Evolutionary conservation across 228 moss, liverwort and hornwort species (phyloP).

Genomic region (Sphagnum fallax): DNA sequence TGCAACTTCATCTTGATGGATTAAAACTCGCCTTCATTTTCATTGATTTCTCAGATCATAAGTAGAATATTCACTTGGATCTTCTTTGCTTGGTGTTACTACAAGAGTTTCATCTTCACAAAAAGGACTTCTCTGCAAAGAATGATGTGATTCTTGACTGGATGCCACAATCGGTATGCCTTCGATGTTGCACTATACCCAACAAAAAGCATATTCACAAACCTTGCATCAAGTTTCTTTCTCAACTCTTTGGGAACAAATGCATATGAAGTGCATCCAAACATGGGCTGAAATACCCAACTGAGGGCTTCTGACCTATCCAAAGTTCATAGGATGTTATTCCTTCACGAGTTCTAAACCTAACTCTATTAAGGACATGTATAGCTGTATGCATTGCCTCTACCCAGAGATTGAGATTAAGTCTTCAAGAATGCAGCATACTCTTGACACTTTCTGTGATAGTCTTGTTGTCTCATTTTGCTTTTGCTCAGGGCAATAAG

Average conservation of each 20-base stretch:
- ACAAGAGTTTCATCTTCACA: not conserved
- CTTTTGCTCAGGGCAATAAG: conserved; percentile 13
- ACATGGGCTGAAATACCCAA: not conserved
- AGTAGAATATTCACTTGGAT: no score
- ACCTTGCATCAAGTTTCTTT: not conserved
- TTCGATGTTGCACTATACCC: not conserved
- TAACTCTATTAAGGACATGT: not conserved
- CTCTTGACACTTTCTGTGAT: not conserved
- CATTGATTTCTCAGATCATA: no score
- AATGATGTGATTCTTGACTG: not conserved
- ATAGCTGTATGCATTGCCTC: not conserved
- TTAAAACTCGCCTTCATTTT: no score
- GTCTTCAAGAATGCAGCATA: conserved; percentile 1
- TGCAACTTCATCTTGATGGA: no score
- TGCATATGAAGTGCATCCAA: not conserved
- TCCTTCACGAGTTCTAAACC: not conserved
- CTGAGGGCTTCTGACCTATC: not conserved
- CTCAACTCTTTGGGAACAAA: not conserved
- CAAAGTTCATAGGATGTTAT: not conserved
- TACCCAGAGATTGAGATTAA: not conserved
- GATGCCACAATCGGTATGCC: not conserved
- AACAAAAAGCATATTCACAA: not conserved
- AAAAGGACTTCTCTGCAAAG: not conserved
- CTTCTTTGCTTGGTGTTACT: no score
- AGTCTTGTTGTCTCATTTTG: conserved; percentile 7